A percentile compares a stretch with the other conserved stretches of the same genome.
Conservation (phyloP, 352 stramenopile genomes). For the Phytopythium sindhum region DNA sequence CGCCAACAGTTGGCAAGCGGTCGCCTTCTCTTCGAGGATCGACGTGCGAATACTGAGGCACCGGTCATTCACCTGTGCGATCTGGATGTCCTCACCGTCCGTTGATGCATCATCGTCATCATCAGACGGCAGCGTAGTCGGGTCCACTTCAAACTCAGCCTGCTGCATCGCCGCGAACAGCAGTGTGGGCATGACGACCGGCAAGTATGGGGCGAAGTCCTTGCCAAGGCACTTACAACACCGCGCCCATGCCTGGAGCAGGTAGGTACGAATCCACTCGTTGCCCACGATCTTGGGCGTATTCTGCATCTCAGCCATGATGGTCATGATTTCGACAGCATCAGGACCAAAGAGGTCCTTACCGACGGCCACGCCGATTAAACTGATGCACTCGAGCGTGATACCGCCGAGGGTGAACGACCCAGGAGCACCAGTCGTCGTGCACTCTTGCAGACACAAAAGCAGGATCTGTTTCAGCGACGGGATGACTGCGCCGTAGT, state of each 20-base stretch:
- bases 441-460: conserved; percentile 55
- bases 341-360: conserved; percentile 68
- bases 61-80: conserved; percentile 82
- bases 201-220: conserved; percentile 78
- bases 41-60: conserved; percentile 81
- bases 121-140: conserved; percentile 38
- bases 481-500: conserved; percentile 74
- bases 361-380: conserved; percentile 75
- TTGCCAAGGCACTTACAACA: conserved; percentile 73
- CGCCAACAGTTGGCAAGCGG: conserved; percentile 73
- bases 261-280: conserved; percentile 80
- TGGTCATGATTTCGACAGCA: conserved; percentile 70
- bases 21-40: conserved; percentile 81
- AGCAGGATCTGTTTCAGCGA: conserved; percentile 70
- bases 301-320: conserved; percentile 86
- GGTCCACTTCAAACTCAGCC: conserved; percentile 82
- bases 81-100: conserved; percentile 75
- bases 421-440: conserved; percentile 32
- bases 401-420: conserved; percentile 82
- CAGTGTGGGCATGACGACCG: conserved; percentile 79
- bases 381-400: conserved; percentile 80
- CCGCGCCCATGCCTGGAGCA: conserved; percentile 76
- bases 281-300: conserved; percentile 74
- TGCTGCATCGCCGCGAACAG: conserved; percentile 75
- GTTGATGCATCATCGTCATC: conserved; percentile 60